These are phyloP conservation scores for Pisolithus orientalis DNA, from an alignment of 768 basidiomycete species.

Conservation along the genomic window DNA sequence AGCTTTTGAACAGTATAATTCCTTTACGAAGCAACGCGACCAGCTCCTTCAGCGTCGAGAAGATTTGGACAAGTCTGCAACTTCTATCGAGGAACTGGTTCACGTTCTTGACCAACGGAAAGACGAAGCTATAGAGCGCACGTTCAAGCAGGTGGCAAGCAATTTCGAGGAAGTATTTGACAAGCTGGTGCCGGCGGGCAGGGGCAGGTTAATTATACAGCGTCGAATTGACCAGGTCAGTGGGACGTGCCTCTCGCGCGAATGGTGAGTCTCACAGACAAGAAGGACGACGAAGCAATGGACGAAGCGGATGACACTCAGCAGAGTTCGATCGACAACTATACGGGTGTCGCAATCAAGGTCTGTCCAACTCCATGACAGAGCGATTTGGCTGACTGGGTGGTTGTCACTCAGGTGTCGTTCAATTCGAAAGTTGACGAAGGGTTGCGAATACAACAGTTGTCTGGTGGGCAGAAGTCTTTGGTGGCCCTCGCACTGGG, in stretches of 20 bases:
- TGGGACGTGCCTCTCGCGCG: neutral
- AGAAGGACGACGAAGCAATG: constrained; percentile 58
- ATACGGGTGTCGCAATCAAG: constrained; percentile 95
- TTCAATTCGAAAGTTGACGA: constrained; percentile 99
- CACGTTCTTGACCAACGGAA: constrained; percentile 93
- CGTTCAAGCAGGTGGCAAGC: constrained; percentile 95
- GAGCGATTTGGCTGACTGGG: neutral
- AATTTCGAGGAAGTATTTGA: constrained; percentile 98
- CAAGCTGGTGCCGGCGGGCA: constrained; percentile 89
- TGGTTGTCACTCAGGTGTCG: constrained; percentile 59
- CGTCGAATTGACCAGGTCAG: constrained; percentile 76
- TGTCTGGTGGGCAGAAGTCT: constrained; percentile 97
- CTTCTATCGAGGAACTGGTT: constrained; percentile 89
- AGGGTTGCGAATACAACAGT: constrained; percentile 90
- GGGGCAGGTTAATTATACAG: constrained; percentile 89
- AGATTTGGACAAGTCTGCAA: constrained; percentile 85
- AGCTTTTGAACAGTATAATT: constrained; percentile 96
- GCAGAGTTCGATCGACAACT: constrained; percentile 80
- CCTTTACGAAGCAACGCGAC: constrained; percentile 96
- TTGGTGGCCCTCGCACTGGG: constrained; percentile 93
- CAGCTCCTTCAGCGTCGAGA: constrained; percentile 80
- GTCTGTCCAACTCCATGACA: constrained; percentile 29
- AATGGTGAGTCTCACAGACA: neutral
- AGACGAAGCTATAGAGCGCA: constrained; percentile 97
- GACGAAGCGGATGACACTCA: constrained; percentile 72